Base-by-base conservation (phyloP, 176 grass and related monocot genomes). In the Luzula sylvatica region DNA sequence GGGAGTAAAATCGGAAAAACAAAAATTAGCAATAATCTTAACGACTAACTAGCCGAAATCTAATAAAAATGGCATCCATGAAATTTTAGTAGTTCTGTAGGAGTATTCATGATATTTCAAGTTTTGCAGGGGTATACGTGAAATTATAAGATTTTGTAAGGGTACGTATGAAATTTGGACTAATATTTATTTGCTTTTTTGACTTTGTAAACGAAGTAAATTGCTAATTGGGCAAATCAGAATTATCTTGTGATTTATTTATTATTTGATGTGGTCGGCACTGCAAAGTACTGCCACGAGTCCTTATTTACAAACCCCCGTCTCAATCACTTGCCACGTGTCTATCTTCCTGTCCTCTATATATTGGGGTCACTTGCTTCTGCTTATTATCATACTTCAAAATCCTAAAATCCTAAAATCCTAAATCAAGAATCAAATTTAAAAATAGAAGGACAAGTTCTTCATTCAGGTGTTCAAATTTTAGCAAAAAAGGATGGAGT, bases 401-500 rank as follows among this genome's bases (percentile, higher is more conserved):
- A 22, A 5, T 2, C 20, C 32, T 38, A 41, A 28, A 42, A 29
- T 55, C 9, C 2, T 23, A 61, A 61, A 61, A 16, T 61, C 21
- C 20, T n/a, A 14, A 46, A 2, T 56, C 15, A 26, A 46, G 11
- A 28, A 38, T 8, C 0, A 46, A 46, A 46, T 14, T 46, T 17
- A 4, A 14, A 14, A 73, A 74, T 2, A 62, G 52, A 86, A 52
- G 46, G 6, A 20, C 7, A 12, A 1, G 23, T 30, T 14, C 39
- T 35, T 47, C 4, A 11, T 23, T 5, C 11, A 45, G n/a, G 15
- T 18, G 15, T 35, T 50, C 1, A 22, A 22, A 13, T 35, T 52
- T 21, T 52, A 52, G 12, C 40, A 23, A 26, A 45, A 45, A 14
- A 66, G 70, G 29, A 87, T 94, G 87, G 68, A 67, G 28, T 66